Conservation (phyloP, 768 basidiomycete species). For the Paxillus ammoniavirescens region DNA sequence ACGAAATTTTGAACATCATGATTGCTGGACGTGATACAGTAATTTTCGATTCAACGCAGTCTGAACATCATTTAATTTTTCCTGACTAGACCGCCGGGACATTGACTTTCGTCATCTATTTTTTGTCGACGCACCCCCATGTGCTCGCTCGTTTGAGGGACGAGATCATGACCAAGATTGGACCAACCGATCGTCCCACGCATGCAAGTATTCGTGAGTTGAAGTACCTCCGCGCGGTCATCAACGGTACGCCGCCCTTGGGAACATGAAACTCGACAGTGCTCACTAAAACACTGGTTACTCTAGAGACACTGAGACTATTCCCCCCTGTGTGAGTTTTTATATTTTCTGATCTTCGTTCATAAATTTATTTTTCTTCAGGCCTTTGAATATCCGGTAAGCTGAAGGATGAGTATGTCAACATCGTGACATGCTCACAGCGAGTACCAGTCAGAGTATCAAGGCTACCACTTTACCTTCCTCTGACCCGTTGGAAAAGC, state of each 20-base stretch:
- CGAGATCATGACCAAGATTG: constrained; percentile 54
- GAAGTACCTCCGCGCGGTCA: constrained; percentile 63
- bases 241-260: constrained; percentile 46
- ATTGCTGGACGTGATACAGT: constrained; percentile 33
- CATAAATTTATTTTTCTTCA: constrained; percentile 2
- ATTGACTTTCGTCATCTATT: constrained; percentile 38
- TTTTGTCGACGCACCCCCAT: constrained; percentile 49
- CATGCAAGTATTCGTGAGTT: constrained; percentile 58
- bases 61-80: background rate
- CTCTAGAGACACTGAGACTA: constrained; percentile 50
- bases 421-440: constrained; percentile 1
- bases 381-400: constrained; percentile 51
- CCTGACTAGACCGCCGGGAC: constrained; percentile 39
- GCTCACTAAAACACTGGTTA: background rate
- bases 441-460: constrained; percentile 39
- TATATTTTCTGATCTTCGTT: background rate
- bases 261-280: background rate
- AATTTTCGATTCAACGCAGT: background rate
- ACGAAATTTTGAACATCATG: constrained; percentile 35
- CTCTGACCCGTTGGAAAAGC: constrained; percentile 12
- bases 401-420: background rate
- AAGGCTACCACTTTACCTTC: constrained; percentile 48
- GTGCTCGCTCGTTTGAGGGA: constrained; percentile 47
- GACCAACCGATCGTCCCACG: constrained; percentile 45
- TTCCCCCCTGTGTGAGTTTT: constrained; percentile 47